These are phyloP conservation scores for Solanum neorickii DNA, from an alignment of 257 asterid species.

Conservation along the genomic window DNA sequence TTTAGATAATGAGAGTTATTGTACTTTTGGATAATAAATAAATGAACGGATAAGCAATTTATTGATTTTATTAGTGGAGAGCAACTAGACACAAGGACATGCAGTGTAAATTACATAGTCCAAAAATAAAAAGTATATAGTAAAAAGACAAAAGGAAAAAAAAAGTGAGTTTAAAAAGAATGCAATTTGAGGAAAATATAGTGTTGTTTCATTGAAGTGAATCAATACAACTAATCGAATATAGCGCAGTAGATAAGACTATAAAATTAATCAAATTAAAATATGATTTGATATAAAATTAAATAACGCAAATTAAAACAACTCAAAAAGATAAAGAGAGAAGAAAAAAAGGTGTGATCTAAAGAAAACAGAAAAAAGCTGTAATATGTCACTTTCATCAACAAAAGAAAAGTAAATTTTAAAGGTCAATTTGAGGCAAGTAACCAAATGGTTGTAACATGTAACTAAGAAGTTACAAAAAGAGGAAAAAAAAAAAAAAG, in stretches of 20 bases:
- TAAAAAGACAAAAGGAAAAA: not conserved
- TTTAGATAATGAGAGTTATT: not conserved
- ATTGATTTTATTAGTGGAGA: not conserved
- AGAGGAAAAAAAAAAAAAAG: not conserved
- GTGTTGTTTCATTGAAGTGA: constrained; percentile 55
- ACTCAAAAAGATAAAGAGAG: not conserved
- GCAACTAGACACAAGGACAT: not conserved
- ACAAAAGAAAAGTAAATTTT: constrained; percentile 2
- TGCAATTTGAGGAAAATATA: constrained; percentile 19
- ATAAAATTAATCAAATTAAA: no score
- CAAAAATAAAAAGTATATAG: not conserved
- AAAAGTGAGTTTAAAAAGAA: constrained; percentile 18
- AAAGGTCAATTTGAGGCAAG: not conserved
- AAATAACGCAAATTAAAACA: not conserved
- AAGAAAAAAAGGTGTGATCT: not conserved
- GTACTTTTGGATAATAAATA: not conserved
- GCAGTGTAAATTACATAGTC: not conserved
- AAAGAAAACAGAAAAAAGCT: constrained; percentile 22
- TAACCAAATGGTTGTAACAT: not conserved
- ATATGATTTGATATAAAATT: no score
- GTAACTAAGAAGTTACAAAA: not conserved
- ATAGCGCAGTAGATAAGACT: rapidly evolving
- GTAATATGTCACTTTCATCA: constrained; percentile 59
- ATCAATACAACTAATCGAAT: not conserved
- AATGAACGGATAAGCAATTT: not conserved